Evolutionary conservation across 164 flowering plant species (phyloP).

Genomic region (Santalum album): DNA sequence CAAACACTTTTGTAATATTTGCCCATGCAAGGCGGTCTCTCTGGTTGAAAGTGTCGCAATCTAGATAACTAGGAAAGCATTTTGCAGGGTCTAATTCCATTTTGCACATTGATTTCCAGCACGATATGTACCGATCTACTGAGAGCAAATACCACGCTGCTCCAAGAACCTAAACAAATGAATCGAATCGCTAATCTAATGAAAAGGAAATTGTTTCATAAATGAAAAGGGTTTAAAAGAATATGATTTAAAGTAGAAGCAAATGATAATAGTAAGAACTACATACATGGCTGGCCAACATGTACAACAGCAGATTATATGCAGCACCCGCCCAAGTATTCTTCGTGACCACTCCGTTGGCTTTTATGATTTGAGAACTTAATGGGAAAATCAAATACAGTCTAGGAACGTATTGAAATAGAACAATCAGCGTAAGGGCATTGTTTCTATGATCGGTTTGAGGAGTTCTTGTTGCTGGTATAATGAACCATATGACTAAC

Average conservation of each 20-base stretch:
- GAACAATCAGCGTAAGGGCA: conserved; percentile 73
- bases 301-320: conserved; percentile 81
- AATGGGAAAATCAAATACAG: conserved; percentile 86
- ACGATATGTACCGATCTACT: conserved; percentile 60
- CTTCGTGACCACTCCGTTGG: conserved; percentile 84
- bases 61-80: conserved; percentile 41
- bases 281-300: conserved; percentile 97
- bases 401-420: conserved; percentile 84
- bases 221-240: no score
- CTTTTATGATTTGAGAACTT: conserved; percentile 82
- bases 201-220: no score
- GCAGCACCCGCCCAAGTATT: conserved; percentile 99
- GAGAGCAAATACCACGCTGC: conserved; percentile 86
- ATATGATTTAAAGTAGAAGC: no score
- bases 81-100: conserved; percentile 25
- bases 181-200: background rate
- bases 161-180: conserved; percentile 68
- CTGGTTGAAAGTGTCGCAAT: conserved; percentile 32
- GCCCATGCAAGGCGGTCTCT: conserved; percentile 38
- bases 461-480: conserved; percentile 59
- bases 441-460: conserved; percentile 57
- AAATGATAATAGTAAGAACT: no score
- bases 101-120: conserved; percentile 73
- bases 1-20: conserved; percentile 43
- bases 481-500: conserved; percentile 83